Evolutionary conservation across 805 yeast species (phyloP), one percentile per base, ranked within the genome.

Genomic region (Jamesozyma gamospora): DNA sequence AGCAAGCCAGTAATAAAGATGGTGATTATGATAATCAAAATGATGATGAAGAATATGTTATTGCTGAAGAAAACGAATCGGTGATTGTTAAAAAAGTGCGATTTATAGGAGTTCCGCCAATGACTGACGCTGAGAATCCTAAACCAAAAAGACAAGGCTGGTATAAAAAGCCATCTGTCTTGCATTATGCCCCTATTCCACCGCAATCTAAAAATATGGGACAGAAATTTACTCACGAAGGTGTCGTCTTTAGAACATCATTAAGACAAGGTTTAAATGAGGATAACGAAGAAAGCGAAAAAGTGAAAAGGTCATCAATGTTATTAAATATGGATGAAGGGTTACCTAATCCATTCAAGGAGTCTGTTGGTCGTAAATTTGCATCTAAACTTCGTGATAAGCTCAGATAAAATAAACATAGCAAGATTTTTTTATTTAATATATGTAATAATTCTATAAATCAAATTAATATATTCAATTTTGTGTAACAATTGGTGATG

Each of bases 71-170:
- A 16, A 29, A n/a, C 7, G 32, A 14, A 15, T 5, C 17, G 5
- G 16, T 12, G 13, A n/a, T 21, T 5, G 38, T 44, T 4, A 58
- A 58, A 44, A 60, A 52, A 34, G 66, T 61, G 3, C 50, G 65
- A 24, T 61, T 61, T 41, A 40, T 47, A 4, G 65, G 65, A 11
- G 66, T 61, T 1, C 61, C 65, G 4, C 64, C 66, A 7, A 52
- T 59, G 53, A 42, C 52, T 1, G 48, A 43, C 2, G 49, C 51
- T 14, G 65, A 60, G 37, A 49, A 58, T 14, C 51, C 54, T 3
- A 45, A 40, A 28, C 64, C 65, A 2, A 58, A 54, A 21, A 58
- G 51, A 35, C 50, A 50, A 34, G 64, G 65, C 1, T 61, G 65
- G 65, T 60, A 59, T 41, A 58, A 56, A 37, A 61, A 61, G 27